Base-by-base conservation (phyloP, 495 filamentous ascomycete species). In the Margaritispora aquatica region DNA sequence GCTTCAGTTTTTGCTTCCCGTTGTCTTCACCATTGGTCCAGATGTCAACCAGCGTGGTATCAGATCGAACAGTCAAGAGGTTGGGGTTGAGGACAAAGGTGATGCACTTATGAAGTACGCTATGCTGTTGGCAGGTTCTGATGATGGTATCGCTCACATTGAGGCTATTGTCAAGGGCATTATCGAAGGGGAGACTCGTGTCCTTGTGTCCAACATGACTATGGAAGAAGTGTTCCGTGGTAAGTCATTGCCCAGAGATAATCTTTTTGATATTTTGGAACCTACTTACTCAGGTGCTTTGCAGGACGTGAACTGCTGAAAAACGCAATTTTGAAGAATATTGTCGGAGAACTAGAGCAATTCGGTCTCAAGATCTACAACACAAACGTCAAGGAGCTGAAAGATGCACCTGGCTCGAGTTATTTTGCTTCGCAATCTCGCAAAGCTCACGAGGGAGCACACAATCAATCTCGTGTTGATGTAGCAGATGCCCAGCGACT, bases 81-180 rank as follows among this genome's bases (percentile, higher is more conserved):
- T 69, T 22, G 60, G 69, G 26, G 31, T 56, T 10, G 59, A 67
- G 22, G 65, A 67, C 44, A 52, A 27, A 31, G 59, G 60, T 13
- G 65, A 84, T 46, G 72, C 87, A 1, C 76, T 94, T 21, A 79
- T 80, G 70, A 90, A 90, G 73, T 94, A 90, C 63, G 89, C 89
- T 55, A 84, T 85, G 66, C 76, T 92, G 8, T 75, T 92, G 7
- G 87, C 88, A 20, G 87, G 84, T 52, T 76, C 74, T 1, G 78
- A 78, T 1, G 21, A 38, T 19, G 59, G 58, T 36, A 71, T 72
- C 9, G 49, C 50, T 15, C 87, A 91, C 70, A 85, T 91, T 29
- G 87, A 91, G 69, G 85, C 88, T 67, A 94, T 92, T 57, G 87
- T 92, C 61, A 92, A 89, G 73, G 89, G 89, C 57, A 89, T 94